Percentiles rank a stretch among this genome's conserved stretches.
Conservation (phyloP, 169 alveolate genomes). For the Blepharisma undulans region DNA sequence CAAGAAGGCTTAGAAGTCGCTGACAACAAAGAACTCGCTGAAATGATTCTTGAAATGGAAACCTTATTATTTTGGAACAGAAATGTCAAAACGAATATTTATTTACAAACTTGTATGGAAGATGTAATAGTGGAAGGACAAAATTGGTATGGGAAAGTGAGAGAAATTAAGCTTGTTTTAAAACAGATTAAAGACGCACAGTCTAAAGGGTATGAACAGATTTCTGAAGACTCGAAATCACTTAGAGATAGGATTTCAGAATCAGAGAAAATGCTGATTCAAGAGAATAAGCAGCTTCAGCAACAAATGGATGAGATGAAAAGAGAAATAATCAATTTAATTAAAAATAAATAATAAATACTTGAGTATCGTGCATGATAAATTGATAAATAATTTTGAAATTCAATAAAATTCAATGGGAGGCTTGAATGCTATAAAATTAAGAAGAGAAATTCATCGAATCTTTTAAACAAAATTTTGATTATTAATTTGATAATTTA, state of each 20-base stretch:
- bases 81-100: background rate
- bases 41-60: conserved; percentile 28
- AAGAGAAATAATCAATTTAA: background rate
- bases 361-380: too few species aligned
- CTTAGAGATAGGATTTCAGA: background rate
- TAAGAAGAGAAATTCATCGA: too few species aligned
- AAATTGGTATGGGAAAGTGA: background rate
- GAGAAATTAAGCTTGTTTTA: background rate
- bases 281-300: background rate
- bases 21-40: conserved; percentile 33
- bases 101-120: conserved; percentile 16
- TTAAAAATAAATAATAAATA: too few species aligned
- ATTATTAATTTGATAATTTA: too few species aligned
- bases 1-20: conserved; percentile 1
- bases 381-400: too few species aligned
- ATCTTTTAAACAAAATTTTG: too few species aligned
- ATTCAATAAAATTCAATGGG: too few species aligned
- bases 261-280: background rate
- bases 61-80: conserved; percentile 18
- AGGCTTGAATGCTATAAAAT: too few species aligned
- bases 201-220: background rate
- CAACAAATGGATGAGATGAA: background rate
- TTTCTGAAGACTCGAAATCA: background rate
- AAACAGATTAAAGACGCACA: background rate
- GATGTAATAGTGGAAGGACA: conserved; percentile 2